phyloP scores from a whole-genome alignment of 2,329 filamentous ascomycete genomes.

The Cytospora schulzeri region DNA sequence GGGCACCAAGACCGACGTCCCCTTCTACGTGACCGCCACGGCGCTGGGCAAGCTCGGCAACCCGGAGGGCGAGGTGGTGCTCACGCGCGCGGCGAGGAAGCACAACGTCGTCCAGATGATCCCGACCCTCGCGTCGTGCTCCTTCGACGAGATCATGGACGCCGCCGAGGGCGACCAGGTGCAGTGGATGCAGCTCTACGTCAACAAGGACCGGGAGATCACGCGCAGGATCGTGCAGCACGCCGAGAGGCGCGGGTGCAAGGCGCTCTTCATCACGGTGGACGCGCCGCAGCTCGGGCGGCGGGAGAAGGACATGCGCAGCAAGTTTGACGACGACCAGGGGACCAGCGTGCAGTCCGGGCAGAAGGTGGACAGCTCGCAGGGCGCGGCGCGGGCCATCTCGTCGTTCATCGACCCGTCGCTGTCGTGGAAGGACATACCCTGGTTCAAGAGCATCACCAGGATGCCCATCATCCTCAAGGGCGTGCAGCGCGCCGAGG shows the following conservation, averaged over 20 bases:
- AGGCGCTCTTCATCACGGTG: constrained; percentile 96
- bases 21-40: constrained; percentile 96
- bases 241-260: constrained; percentile 89
- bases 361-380: constrained; percentile 76
- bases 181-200: constrained; percentile 96
- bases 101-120: constrained; percentile 99
- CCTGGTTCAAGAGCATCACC: constrained; percentile 90
- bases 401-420: constrained; percentile 94
- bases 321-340: constrained; percentile 82
- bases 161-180: constrained; percentile 77
- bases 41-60: constrained; percentile 94
- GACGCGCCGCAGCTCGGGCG: constrained; percentile 94
- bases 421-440: constrained; percentile 91
- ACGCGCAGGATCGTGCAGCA: constrained; percentile 89
- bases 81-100: constrained; percentile 80
- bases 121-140: constrained; percentile 92
- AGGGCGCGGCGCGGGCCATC: constrained; percentile 93
- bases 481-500: constrained; percentile 93
- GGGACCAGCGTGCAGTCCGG: constrained; percentile 83
- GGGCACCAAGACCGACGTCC: constrained; percentile 78
- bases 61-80: constrained; percentile 88
- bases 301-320: constrained; percentile 96
- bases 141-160: constrained; percentile 95
- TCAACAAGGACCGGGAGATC: constrained; percentile 93
- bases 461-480: constrained; percentile 95